Evolutionary conservation across 306 rosid genomes (phyloP).

Genomic region (Purshia tridentata): DNA sequence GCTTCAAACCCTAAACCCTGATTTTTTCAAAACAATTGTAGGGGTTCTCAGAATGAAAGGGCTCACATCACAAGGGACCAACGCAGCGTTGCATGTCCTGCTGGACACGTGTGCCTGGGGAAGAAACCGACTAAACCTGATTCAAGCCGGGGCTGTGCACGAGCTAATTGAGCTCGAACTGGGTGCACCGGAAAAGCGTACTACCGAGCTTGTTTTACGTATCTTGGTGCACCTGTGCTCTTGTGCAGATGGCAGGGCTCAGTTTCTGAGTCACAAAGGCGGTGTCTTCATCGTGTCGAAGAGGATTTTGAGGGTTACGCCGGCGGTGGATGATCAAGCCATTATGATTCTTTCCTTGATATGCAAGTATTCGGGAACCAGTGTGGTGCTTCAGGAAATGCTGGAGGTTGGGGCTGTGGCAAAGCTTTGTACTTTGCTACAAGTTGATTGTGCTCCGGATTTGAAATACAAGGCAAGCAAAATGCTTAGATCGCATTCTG

Average conservation of each 20-base stretch:
- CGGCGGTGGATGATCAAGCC: slow-evolving; percentile 46
- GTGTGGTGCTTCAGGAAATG: slow-evolving; percentile 58
- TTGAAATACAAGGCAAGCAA: slow-evolving; percentile 51
- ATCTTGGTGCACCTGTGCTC: slow-evolving; percentile 50
- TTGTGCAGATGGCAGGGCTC: slow-evolving; percentile 65
- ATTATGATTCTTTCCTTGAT: slow-evolving; percentile 47
- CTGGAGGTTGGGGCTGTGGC: slow-evolving; percentile 47
- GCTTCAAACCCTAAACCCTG: slow-evolving; percentile 34
- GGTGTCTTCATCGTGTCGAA: slow-evolving; percentile 46
- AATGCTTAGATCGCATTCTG: slow-evolving; percentile 43
- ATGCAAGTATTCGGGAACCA: slow-evolving; percentile 43
- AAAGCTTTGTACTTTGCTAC: slow-evolving; percentile 60
- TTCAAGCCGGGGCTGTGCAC: slow-evolving; percentile 40
- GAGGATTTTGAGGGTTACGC: slow-evolving; percentile 48
- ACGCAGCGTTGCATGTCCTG: slow-evolving; percentile 45
- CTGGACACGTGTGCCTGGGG: slow-evolving; percentile 31
- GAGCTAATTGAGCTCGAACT: slow-evolving; percentile 55
- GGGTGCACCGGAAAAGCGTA: slow-evolving; percentile 31
- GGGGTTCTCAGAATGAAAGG: slow-evolving; percentile 29
- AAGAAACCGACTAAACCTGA: slow-evolving; percentile 44
- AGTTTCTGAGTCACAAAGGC: slow-evolving; percentile 50
- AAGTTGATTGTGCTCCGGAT: slow-evolving; percentile 37
- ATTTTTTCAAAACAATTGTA: slow-evolving; percentile 38
- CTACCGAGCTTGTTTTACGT: slow-evolving; percentile 45
- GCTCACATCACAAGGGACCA: slow-evolving; percentile 39